Percentiles rank a stretch among this genome's conserved stretches.
phyloP scores from a whole-genome alignment of 139 green algal genomes.

The Closterium sp. region DNA sequence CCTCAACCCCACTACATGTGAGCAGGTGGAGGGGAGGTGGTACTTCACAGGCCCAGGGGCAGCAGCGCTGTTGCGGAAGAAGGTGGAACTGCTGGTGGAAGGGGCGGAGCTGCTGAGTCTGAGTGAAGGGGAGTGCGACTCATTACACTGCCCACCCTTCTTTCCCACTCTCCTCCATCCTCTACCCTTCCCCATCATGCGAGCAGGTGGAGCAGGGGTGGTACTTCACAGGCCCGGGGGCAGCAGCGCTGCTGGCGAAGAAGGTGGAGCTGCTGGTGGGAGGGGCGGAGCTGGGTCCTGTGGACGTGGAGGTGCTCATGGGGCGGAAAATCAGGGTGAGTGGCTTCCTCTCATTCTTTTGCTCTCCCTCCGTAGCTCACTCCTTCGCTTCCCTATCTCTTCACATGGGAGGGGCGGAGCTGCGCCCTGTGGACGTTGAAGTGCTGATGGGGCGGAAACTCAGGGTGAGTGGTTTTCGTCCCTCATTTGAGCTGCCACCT shows the following conservation, averaged over 20 bases:
- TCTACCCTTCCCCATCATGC: too few relatives aligned
- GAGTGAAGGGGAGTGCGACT: slow-evolving; percentile 51
- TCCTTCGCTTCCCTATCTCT: background rate
- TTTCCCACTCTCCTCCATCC: too few relatives aligned
- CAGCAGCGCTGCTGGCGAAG: slow-evolving; percentile 27
- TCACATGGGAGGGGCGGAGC: background rate
- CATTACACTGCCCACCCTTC: too few relatives aligned
- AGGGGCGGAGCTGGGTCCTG: background rate
- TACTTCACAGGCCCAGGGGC: slow-evolving; percentile 70
- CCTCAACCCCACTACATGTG: too few relatives aligned
- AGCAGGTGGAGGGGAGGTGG: slow-evolving; percentile 66
- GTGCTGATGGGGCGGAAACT: background rate
- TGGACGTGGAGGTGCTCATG: slow-evolving; percentile 73
- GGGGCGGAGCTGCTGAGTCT: background rate
- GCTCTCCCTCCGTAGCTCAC: background rate
- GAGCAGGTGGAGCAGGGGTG: slow-evolving; percentile 67
- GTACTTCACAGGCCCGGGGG: slow-evolving; percentile 70
- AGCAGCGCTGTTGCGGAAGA: slow-evolving; percentile 28
- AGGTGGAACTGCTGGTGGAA: slow-evolving; percentile 55
- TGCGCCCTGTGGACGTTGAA: background rate
- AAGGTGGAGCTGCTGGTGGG: slow-evolving; percentile 56
- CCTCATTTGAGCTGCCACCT: too few relatives aligned
- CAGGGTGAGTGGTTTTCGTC: too few relatives aligned
- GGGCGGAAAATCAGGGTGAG: slow-evolving; percentile 58
- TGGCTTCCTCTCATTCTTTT: background rate